A percentile compares a stretch with the other conserved stretches of the same genome.
phyloP scores from a whole-genome alignment of 2,329 filamentous ascomycete species.

The Scorias spongiosa region DNA sequence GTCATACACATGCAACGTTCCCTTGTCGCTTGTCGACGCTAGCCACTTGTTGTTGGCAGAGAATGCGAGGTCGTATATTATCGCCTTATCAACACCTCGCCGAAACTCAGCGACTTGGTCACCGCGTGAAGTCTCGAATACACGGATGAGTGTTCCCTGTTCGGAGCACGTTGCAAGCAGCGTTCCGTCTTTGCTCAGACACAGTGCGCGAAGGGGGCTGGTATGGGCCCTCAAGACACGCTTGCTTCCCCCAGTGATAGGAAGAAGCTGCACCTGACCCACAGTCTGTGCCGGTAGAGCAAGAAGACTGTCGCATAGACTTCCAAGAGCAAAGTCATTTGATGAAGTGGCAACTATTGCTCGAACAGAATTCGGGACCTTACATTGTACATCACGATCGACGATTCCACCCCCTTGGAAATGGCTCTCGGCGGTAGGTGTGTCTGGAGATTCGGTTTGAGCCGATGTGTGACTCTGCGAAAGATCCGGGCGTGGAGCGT shows the following conservation, averaged over 20 bases:
- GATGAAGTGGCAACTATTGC: conserved; percentile 72
- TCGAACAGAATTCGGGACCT: conserved; percentile 30
- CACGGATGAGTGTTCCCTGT: conserved; percentile 76
- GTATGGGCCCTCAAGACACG: conserved; percentile 89
- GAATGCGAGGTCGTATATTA: conserved; percentile 76
- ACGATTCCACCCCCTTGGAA: conserved; percentile 15
- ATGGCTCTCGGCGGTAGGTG: neutral
- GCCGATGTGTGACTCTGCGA: neutral
- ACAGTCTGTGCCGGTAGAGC: conserved; percentile 76
- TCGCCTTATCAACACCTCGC: conserved; percentile 74
- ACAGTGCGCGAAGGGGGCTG: conserved; percentile 60
- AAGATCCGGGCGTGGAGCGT: conserved; percentile 52
- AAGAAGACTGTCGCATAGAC: conserved; percentile 55
- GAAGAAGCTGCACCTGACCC: conserved; percentile 80
- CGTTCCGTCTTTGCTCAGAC: conserved; percentile 64
- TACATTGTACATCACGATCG: conserved; percentile 56
- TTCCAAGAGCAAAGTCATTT: conserved; percentile 69
- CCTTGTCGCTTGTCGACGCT: conserved; percentile 92
- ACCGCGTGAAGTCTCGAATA: conserved; percentile 69
- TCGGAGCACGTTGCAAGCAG: conserved; percentile 82
- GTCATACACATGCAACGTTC: conserved; percentile 88
- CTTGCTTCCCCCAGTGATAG: conserved; percentile 63
- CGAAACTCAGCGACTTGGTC: conserved; percentile 72
- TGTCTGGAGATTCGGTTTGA: neutral
- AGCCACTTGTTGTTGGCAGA: conserved; percentile 66